Percentiles rank a stretch among this genome's conserved stretches.
phyloP scores from a whole-genome alignment of 331 rosid genomes.

The Acacia pycnantha region DNA sequence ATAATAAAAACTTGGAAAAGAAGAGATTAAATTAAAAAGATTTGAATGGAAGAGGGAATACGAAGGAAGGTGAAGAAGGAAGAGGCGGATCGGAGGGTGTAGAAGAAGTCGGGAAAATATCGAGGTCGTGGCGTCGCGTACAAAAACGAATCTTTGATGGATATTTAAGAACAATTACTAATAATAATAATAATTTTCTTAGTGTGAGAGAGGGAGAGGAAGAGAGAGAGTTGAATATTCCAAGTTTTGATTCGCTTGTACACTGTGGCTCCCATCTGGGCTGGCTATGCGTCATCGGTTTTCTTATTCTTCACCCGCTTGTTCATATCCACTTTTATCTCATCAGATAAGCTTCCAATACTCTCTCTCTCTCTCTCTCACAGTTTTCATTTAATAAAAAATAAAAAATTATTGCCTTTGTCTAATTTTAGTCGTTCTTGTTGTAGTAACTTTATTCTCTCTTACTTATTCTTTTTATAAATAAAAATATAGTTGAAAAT shows the following conservation, averaged over 20 bases:
- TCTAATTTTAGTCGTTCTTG: no score
- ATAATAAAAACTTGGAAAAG: slow-evolving; percentile 43
- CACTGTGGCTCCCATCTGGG: background rate
- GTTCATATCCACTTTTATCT: background rate
- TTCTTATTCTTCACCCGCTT: background rate
- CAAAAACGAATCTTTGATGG: slow-evolving; percentile 54
- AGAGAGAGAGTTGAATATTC: slow-evolving; percentile 51
- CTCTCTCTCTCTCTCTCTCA: background rate
- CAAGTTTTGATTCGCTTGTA: slow-evolving; percentile 38
- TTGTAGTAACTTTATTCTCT: no score
- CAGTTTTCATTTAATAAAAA: no score
- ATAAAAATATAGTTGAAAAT: no score
- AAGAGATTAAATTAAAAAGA: background rate
- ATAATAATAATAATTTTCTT: no score
- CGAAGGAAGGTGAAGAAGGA: background rate
- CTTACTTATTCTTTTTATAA: no score
- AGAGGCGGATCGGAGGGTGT: slow-evolving; percentile 12
- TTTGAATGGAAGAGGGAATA: background rate
- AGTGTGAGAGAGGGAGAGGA: background rate
- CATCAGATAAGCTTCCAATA: slow-evolving; percentile 54
- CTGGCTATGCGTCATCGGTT: slow-evolving; percentile 46
- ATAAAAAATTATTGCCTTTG: background rate
- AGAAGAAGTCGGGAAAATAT: slow-evolving; percentile 27
- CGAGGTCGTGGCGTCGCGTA: slow-evolving; percentile 95
- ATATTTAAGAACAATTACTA: slow-evolving; percentile 5